These are phyloP conservation scores for Pythium monospermum DNA, from an alignment of 352 stramenopile species.

Conservation along the genomic window DNA sequence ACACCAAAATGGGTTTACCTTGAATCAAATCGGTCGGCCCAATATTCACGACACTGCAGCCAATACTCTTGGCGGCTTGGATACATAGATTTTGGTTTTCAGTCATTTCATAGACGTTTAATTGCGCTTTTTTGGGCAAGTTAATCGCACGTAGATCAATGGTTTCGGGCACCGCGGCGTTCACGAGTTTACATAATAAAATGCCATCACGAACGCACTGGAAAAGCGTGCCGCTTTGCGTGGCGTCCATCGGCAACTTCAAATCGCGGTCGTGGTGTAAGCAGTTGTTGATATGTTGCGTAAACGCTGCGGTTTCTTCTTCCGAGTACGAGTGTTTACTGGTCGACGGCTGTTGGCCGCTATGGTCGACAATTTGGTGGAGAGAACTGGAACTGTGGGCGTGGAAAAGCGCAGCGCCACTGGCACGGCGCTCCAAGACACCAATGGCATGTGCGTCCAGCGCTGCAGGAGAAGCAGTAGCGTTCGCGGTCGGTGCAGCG, in stretches of 20 bases:
- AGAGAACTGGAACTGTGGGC: too few relatives aligned
- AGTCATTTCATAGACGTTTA: constrained; percentile 87
- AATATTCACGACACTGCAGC: constrained; percentile 93
- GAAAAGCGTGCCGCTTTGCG: constrained; percentile 86
- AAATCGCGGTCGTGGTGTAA: constrained; percentile 68
- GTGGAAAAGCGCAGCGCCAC: constrained; percentile 50
- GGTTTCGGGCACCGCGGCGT: constrained; percentile 87
- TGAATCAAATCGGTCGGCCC: constrained; percentile 80
- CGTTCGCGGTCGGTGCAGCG: constrained; percentile 18
- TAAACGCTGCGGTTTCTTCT: constrained; percentile 89
- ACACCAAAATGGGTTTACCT: constrained; percentile 85
- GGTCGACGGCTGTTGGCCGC: constrained; percentile 72
- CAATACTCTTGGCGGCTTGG: constrained; percentile 91
- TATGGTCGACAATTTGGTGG: constrained; percentile 71
- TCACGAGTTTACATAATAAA: constrained; percentile 91
- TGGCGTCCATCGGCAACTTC: constrained; percentile 69
- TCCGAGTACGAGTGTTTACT: constrained; percentile 86
- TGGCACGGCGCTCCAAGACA: constrained; percentile 56
- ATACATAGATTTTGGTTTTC: constrained; percentile 92
- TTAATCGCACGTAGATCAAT: constrained; percentile 90
- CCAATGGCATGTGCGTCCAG: constrained; percentile 51
- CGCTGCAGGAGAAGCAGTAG: constrained; percentile 16
- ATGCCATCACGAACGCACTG: constrained; percentile 76
- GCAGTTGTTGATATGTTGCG: constrained; percentile 91
- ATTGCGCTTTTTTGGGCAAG: constrained; percentile 57